Evolutionary conservation across 208 protist genomes (phyloP).

Genomic region (Crithidia expoeki): DNA sequence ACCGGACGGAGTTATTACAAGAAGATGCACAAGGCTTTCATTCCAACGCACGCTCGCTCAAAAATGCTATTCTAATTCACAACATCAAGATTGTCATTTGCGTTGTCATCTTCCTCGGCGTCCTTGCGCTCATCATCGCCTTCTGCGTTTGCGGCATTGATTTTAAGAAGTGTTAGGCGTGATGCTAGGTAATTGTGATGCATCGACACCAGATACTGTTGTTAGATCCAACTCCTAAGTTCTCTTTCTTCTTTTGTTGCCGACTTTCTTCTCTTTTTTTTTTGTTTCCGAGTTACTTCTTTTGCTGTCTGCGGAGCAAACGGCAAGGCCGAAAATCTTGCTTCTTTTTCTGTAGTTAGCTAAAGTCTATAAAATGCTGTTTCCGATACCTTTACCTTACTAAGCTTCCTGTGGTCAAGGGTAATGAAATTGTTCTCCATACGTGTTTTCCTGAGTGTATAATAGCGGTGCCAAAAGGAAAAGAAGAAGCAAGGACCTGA

Average conservation of each 20-base stretch:
- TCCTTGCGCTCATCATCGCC: constrained; percentile 68
- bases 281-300: constrained; percentile 1
- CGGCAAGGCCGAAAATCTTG: too few species aligned
- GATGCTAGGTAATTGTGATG: neutral
- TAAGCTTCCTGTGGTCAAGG: too few species aligned
- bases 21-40: constrained; percentile 75
- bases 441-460: too few species aligned
- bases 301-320: neutral
- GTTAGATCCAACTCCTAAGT: too few species aligned
- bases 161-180: constrained; percentile 66
- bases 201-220: constrained; percentile 9
- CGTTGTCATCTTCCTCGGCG: constrained; percentile 49
- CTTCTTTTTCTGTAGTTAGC: neutral
- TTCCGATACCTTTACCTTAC: too few species aligned
- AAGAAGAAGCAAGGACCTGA: too few species aligned
- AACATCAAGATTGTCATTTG: constrained; percentile 73
- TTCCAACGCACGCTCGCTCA: constrained; percentile 52
- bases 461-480: too few species aligned
- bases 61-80: constrained; percentile 58
- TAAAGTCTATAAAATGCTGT: too few species aligned
- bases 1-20: constrained; percentile 71
- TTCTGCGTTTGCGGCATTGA: constrained; percentile 69
- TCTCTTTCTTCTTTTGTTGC: neutral
- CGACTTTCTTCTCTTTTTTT: neutral
- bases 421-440: too few species aligned